Evolutionary conservation across 75 land plant genomes (phyloP).

Genomic region (Picea glauca): DNA sequence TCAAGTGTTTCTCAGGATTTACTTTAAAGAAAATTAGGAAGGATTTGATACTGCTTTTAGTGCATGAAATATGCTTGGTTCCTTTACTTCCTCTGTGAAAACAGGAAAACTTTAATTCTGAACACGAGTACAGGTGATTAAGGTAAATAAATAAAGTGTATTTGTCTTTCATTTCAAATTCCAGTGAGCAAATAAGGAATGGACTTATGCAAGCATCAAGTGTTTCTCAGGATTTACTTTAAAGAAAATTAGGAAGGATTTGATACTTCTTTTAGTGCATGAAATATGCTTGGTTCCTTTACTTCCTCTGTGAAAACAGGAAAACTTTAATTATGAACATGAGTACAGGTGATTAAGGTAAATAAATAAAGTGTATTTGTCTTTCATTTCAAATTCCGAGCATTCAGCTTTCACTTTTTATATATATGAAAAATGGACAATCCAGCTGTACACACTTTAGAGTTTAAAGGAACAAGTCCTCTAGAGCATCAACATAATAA

Average conservation of each 20-base stretch:
- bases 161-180: not conserved
- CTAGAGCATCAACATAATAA: not conserved
- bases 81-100: not conserved
- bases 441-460: not conserved
- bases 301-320: not conserved
- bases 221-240: not conserved
- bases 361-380: not conserved
- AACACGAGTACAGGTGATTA: not conserved
- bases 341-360: not conserved
- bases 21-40: not conserved
- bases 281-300: not conserved
- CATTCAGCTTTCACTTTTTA: not conserved
- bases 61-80: not conserved
- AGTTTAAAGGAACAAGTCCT: not conserved
- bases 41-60: not conserved
- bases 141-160: not conserved
- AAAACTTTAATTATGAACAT: not conserved
- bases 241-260: not conserved
- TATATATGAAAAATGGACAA: no score
- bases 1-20: slow-evolving; percentile 12
- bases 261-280: not conserved
- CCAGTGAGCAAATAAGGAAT: slow-evolving; percentile 65
- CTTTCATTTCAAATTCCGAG: not conserved
- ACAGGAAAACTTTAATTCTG: not conserved
- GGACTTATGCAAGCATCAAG: slow-evolving; percentile 70